A percentile compares a stretch with the other conserved stretches of the same genome.
Evolutionary conservation across 2,329 filamentous ascomycete genomes (phyloP).

Genomic region (Neopestalotiopsis sp.): DNA sequence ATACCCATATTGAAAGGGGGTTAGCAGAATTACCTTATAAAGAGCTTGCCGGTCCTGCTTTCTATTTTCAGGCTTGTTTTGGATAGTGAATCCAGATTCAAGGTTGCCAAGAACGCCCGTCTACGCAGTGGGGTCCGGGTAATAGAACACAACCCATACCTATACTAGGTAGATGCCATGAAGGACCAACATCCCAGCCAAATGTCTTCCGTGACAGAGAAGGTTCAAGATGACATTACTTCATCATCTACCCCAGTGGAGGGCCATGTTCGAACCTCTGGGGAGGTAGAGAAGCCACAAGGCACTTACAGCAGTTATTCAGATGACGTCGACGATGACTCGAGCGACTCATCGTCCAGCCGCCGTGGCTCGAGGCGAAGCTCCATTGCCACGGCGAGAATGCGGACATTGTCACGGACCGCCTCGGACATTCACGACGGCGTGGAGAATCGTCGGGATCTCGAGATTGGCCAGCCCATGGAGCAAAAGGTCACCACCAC

Average conservation of each 20-base stretch:
- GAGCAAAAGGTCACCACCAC: conserved; percentile 30
- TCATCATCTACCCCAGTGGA: background rate
- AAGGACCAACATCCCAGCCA: background rate
- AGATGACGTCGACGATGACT: conserved; percentile 7
- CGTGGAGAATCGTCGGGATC: conserved; percentile 42
- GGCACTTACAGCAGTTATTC: background rate
- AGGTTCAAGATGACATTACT: conserved; percentile 4
- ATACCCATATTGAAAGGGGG: background rate
- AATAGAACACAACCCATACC: background rate
- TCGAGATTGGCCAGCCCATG: conserved; percentile 37
- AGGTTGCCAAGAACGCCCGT: background rate
- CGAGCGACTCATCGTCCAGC: conserved; percentile 10
- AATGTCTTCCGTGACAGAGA: background rate
- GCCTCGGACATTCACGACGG: conserved; percentile 47
- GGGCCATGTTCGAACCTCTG: background rate
- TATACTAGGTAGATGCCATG: background rate
- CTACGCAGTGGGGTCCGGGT: background rate
- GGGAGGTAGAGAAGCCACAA: conserved; percentile 9
- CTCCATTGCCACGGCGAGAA: conserved; percentile 17
- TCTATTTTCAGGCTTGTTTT: background rate
- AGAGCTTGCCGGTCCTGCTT: background rate
- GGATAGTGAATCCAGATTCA: background rate
- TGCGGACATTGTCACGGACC: conserved; percentile 35
- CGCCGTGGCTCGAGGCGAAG: background rate
- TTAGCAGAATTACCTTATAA: background rate